Base-by-base conservation (phyloP, 768 basidiomycete genomes). In the Rubroboletus satanas region DNA sequence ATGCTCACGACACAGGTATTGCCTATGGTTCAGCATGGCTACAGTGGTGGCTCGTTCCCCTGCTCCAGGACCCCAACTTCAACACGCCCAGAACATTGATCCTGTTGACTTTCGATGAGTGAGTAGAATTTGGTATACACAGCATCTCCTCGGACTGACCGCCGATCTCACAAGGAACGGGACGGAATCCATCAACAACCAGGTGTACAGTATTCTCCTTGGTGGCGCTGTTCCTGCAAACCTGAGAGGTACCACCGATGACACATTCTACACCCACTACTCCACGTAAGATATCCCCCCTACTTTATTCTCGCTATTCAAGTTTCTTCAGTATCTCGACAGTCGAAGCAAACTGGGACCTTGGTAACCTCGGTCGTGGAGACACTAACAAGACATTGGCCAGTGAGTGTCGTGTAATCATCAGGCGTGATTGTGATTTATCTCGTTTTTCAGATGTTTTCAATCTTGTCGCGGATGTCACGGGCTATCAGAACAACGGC, bases 61-160 rank as follows among this genome's bases (percentile, higher is more conserved):
- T 84, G 14, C 76, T 85, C 33, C 48, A 71, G 15, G 75, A 84
- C 70, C 57, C 69, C 8, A 65, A 72, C 51, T 84, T 85, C 70
- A 84, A 86, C 66, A 73, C 72, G 51, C 69, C 78, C 45, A 70
- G 71, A 21, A 85, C 84, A 0, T 71, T 85, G 49, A 79, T 87
- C 58, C 58, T 85, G 5, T 62, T 85, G 44, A 85, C 82, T 0
- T 85, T 84, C 51, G 84, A 87, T 52, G 83, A 85, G 67, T 81
- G 69, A 55, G 77, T 74, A 52, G 57, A 57, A 14, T 46, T 26
- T 18, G 36, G 21, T 14, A 37, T 33, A 11, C 18, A 12, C 12
- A 39, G 21, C 12, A 14, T 32, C 38, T 23, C 33, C 12, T 37
- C n/a, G 6, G 41, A 61, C 35, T 37, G n/a, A 54, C 35, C 17